Conservation (phyloP, 2,329 filamentous ascomycete genomes). For the Thielaviopsis punctulata region DNA sequence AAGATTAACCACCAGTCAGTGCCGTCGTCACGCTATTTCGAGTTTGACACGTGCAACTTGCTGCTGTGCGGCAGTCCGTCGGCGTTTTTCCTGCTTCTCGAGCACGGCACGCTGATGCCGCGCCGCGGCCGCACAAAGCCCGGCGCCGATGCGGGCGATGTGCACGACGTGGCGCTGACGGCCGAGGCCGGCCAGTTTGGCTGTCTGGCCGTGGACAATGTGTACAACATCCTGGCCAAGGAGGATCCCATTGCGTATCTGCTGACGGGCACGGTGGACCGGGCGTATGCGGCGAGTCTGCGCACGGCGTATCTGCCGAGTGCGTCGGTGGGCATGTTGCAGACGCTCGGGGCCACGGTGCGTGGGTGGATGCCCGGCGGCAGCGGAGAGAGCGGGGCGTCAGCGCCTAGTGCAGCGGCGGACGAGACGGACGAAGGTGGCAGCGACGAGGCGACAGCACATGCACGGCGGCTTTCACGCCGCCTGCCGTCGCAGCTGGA, state of each 20-base stretch:
- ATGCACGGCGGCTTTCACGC: conserved; percentile 17
- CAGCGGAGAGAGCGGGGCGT: neutral
- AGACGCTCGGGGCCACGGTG: conserved; percentile 45
- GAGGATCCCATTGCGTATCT: conserved; percentile 73
- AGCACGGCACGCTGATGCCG: conserved; percentile 54
- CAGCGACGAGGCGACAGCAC: conserved; percentile 16
- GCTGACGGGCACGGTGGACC: conserved; percentile 79
- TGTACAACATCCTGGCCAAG: conserved; percentile 75
- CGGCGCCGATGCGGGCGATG: conserved; percentile 48
- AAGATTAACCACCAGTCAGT: conserved; percentile 24
- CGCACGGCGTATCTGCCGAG: conserved; percentile 66
- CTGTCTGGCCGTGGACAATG: conserved; percentile 83
- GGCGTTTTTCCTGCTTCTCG: conserved; percentile 81
- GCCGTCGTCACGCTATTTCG: conserved; percentile 48
- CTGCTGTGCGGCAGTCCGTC: conserved; percentile 83
- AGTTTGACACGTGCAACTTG: conserved; percentile 80
- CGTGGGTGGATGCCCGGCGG: conserved; percentile 41
- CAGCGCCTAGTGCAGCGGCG: conserved; percentile 6
- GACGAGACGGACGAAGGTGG: conserved; percentile 10
- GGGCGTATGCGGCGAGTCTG: conserved; percentile 57
- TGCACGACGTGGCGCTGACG: conserved; percentile 41
- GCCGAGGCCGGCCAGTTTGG: conserved; percentile 69
- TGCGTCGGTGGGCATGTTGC: conserved; percentile 46
- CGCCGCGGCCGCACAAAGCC: conserved; percentile 61
- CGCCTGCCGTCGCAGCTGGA: conserved; percentile 56